phyloP scores from a whole-genome alignment of 768 basidiomycete genomes.

The Amanita rubescens region DNA sequence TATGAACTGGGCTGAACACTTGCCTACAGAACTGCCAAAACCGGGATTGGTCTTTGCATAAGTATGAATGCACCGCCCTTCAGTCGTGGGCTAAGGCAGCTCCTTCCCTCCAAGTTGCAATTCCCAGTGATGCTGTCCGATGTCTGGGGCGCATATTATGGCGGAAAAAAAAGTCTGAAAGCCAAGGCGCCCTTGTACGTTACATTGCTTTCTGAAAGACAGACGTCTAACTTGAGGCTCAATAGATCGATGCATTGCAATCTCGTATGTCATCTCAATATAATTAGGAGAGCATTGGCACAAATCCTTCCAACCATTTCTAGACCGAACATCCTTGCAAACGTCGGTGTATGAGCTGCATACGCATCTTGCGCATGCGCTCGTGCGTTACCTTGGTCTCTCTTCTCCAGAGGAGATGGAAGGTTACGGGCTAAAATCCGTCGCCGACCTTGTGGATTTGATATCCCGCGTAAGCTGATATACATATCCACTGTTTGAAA shows the following conservation, averaged over 20 bases:
- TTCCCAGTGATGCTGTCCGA: constrained; percentile 75
- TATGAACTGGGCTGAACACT: not conserved
- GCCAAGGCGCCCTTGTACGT: constrained; percentile 51
- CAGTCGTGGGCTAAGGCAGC: constrained; percentile 47
- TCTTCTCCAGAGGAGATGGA: constrained; percentile 51
- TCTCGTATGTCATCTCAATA: constrained; percentile 50
- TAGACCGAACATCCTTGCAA: constrained; percentile 53
- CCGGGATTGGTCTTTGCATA: constrained; percentile 69
- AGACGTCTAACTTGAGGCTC: not conserved
- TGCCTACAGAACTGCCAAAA: constrained; percentile 68
- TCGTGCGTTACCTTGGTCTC: constrained; percentile 64
- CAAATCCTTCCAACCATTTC: constrained; percentile 17
- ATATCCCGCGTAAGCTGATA: constrained; percentile 58
- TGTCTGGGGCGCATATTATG: constrained; percentile 73
- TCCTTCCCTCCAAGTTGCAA: constrained; percentile 34
- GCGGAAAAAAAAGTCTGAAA: constrained; percentile 49
- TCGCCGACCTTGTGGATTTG: constrained; percentile 59
- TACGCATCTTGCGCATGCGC: constrained; percentile 63
- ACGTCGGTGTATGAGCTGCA: constrained; percentile 46
- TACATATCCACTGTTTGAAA: constrained; percentile 15
- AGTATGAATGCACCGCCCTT: constrained; percentile 69
- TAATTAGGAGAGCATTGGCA: constrained; percentile 65
- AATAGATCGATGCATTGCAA: constrained; percentile 62
- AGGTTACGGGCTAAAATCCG: constrained; percentile 48
- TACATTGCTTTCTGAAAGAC: not conserved